phyloP scores from a whole-genome alignment of 495 filamentous ascomycete genomes.

The Aspergillus sclerotiicarbonarius region DNA sequence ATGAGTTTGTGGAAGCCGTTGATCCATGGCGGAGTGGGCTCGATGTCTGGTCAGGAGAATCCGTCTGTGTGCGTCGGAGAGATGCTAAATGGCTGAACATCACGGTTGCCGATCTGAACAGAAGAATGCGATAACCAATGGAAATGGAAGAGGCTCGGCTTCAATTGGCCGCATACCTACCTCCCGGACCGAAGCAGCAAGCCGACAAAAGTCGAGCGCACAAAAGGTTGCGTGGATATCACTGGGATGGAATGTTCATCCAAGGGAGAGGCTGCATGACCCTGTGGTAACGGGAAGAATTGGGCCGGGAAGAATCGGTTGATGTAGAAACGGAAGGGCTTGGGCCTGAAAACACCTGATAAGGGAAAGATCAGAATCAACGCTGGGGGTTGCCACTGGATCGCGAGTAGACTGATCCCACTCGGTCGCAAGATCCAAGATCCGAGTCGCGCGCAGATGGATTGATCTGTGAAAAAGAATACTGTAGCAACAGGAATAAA shows the following conservation, averaged over 20 bases:
- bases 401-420: no score
- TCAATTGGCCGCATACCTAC: constrained; percentile 47
- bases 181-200: constrained; percentile 31
- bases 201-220: constrained; percentile 3
- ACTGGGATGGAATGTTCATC: constrained; percentile 30
- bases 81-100: constrained; percentile 42
- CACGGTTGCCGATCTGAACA: constrained; percentile 28
- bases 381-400: no score
- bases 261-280: constrained; percentile 29
- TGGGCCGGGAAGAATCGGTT: constrained; percentile 21
- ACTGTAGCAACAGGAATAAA: constrained; percentile 4
- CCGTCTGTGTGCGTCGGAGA: constrained; percentile 65
- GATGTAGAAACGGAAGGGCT: constrained; percentile 27
- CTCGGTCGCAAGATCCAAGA: background rate
- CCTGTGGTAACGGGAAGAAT: constrained; percentile 21
- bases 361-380: background rate
- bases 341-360: constrained; percentile 14
- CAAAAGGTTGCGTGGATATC: constrained; percentile 1
- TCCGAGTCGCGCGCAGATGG: background rate
- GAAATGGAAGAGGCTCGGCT: constrained; percentile 20
- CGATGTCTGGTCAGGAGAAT: constrained; percentile 54
- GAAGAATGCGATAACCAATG: constrained; percentile 33
- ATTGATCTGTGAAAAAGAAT: background rate
- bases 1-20: constrained; percentile 75
- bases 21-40: constrained; percentile 71